Base-by-base conservation (phyloP, 768 basidiomycete genomes). In the Trametes sanguinea region DNA sequence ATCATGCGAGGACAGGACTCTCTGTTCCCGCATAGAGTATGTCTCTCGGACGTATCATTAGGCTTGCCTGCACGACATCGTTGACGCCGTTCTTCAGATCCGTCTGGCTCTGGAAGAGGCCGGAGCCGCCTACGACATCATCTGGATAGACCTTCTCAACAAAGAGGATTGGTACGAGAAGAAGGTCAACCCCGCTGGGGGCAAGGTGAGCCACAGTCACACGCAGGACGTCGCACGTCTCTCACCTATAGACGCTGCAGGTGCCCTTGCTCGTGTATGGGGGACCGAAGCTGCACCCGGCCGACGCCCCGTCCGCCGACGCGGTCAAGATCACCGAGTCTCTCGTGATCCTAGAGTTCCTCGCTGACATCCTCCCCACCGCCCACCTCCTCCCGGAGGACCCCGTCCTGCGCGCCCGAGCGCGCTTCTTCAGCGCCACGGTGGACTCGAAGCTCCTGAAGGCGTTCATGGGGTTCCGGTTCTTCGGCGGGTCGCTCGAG, bases 161-260 rank as follows among this genome's bases (percentile, higher is more conserved):
- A 90, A 89, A 73, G 86, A 86, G 0, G 83, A 81, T 48, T 88
- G 87, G 87, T 88, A 86, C 69, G 81, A 81, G 0, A 78, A 81
- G 0, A 79, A 84, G 61, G 81, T 90, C 37, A 88, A 89, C 72
- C 83, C 83, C 1, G 84, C 79, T 1, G 81, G 82, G 73, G 22
- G 22, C 22, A 88, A 87, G 80, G 87, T 84, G 17, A 29, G 60
- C 8, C 11, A 9, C 16, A n/a, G n/a, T 11, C n/a, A 11, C 37
- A 1, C 37, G 10, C 7, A n/a, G 9, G 22, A 22, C 22, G 22
- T 22, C 27, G 30, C 9, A 29, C 40, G 16, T 33, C 50, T 8
- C 29, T 32, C 22, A 14, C 8, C 32, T 43, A 16, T 16, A 13
- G 6, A 1, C 32, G 29, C 87, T 29, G 3, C 50, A 84, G 84